Conservation (phyloP, 2,329 filamentous ascomycete species). For the Calonectria pseudoturangicola region DNA sequence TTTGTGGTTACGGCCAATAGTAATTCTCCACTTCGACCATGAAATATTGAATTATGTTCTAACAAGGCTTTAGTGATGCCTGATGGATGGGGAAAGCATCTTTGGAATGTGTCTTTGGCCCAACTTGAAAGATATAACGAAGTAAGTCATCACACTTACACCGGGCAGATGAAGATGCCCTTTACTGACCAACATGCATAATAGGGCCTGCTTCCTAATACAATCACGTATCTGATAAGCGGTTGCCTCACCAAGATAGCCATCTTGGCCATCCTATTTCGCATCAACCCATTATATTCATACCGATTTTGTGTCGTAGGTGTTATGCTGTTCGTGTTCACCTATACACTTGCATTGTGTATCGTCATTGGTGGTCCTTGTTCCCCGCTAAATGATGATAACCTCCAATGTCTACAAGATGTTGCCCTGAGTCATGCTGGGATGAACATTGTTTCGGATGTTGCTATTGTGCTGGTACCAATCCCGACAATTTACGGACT, state of each 20-base stretch:
- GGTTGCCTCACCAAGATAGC: slow-evolving; percentile 17
- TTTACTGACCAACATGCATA: not conserved
- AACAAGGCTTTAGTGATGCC: not conserved
- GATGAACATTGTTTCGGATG: slow-evolving; percentile 13
- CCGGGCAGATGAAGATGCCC: not conserved
- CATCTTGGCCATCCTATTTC: slow-evolving; percentile 20
- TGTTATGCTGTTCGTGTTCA: not conserved
- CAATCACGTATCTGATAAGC: slow-evolving; percentile 6
- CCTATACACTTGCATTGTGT: not conserved
- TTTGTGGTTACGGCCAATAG: not conserved
- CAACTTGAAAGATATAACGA: slow-evolving; percentile 4
- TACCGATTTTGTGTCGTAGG: not conserved
- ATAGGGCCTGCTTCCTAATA: slow-evolving; percentile 14
- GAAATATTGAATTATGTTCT: not conserved
- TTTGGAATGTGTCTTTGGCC: slow-evolving; percentile 14
- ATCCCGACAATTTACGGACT: slow-evolving; percentile 12
- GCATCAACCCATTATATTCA: not conserved
- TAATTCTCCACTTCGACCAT: not conserved
- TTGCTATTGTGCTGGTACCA: slow-evolving; percentile 12
- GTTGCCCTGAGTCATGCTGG: not conserved
- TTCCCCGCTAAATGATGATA: not conserved
- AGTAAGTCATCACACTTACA: not conserved
- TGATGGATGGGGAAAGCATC: slow-evolving; percentile 15
- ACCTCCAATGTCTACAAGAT: not conserved
- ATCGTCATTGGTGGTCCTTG: slow-evolving; percentile 9